Evolutionary conservation across 2,329 filamentous ascomycete genomes (phyloP), one percentile per base, ranked within the genome.

Genomic region (Colletotrichum paranaense): DNA sequence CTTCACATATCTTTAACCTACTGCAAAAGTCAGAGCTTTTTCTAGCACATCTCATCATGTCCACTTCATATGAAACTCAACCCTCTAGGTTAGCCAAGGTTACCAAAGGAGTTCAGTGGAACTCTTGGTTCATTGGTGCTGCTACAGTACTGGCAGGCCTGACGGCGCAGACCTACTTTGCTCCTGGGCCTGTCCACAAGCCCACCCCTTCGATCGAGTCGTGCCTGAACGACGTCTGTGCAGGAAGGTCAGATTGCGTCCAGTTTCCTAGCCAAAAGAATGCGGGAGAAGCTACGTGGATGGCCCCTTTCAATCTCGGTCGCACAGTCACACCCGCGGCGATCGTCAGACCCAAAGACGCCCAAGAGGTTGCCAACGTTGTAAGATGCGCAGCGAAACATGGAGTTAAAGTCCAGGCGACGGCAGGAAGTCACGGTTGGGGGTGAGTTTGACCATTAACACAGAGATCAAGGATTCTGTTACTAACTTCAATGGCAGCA

Each of bases 351-450:
- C 90, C 91, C 0, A 80, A 82, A 6, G 88, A 82, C 0, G 82
- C 86, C 8, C 78, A 86, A 16, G 88, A 92, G 67, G 86, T 92
- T 1, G 85, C 89, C 1, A 85, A 81, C 26, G 86, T 89, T 7
- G 85, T 93, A 46, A 86, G 87, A 60, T 92, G 91, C 77, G 91
- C 90, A 3, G 81, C 78, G 2, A 73, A 85, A 38, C 81, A 83
- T 71, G 82, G 81, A 7, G 79, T 88, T 64, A 87, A 88, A 75
- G 89, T 92, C 0, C 90, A 92, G 77, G 88, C 91, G 16, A 88
- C 86, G 75, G 90, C 89, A 2, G 91, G 91, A 4, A 91, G 91
- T 0, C 91, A 93, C 76, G 92, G 89, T 0, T 93, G 90, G 75
- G 90, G 84, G 87, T 88, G 77, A 76, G 85, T 72, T 35, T 35